Evolutionary conservation across 139 green algal species (phyloP).

Genomic region (Protoeuglena noctilucae): DNA sequence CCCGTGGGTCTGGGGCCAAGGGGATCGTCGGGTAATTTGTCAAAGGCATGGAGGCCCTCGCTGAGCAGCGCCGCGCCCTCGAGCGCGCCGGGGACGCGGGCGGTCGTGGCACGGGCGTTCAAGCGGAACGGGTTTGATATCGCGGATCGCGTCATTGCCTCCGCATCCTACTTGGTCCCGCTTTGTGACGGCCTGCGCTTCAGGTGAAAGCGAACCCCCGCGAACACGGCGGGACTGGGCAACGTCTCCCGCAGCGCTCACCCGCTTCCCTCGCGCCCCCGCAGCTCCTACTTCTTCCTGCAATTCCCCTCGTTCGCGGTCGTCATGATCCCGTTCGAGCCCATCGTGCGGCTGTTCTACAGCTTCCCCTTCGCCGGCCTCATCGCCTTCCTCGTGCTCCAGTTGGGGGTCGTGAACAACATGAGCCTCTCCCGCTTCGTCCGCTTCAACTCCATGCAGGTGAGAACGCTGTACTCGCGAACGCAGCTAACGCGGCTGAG

Average conservation of each 20-base stretch:
- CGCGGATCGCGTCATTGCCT: conserved; percentile 19
- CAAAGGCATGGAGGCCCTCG: no score
- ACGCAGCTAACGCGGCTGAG: no score
- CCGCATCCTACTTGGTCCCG: conserved; percentile 24
- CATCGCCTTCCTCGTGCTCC: conserved; percentile 36
- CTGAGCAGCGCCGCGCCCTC: no score
- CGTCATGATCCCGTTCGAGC: conserved; percentile 28
- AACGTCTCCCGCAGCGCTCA: neutral
- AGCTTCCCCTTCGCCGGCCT: conserved; percentile 21
- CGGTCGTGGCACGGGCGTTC: no score
- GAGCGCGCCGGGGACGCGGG: no score
- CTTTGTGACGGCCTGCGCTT: conserved; percentile 33
- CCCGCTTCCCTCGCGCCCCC: neutral
- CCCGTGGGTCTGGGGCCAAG: no score
- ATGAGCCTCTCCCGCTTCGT: conserved; percentile 38
- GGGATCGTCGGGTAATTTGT: no score
- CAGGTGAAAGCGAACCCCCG: no score
- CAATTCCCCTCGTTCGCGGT: conserved; percentile 18
- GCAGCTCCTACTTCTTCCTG: conserved; percentile 20
- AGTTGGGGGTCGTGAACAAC: conserved; percentile 20
- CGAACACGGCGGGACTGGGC: conserved; percentile 9
- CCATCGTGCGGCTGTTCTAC: conserved; percentile 24
- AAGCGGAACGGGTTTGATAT: no score
- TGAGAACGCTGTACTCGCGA: no score
- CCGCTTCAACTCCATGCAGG: conserved; percentile 65